Evolutionary conservation across 176 grass and related monocot species (phyloP), one percentile per base, ranked within the genome.

Genomic region (Avena insularis): DNA sequence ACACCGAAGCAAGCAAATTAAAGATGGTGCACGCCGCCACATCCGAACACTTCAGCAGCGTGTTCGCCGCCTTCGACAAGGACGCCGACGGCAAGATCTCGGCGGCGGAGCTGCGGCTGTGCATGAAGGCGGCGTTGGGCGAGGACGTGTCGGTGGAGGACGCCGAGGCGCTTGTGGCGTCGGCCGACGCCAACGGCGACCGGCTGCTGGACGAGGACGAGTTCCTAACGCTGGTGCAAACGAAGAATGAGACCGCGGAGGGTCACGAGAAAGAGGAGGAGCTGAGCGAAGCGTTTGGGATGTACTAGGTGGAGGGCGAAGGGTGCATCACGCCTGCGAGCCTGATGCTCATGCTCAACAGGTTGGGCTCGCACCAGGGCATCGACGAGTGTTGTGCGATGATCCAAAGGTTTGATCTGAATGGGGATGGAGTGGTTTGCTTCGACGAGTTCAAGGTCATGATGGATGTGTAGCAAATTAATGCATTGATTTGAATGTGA

Each of bases 381-480:
- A 48, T 84, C 14, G 58, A 84, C 20, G 84, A 90, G 2, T 90
- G 89, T 73, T 63, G 72, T 17, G 72, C 79, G 71, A 90, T 90
- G 84, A 92, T 92, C 21, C 82, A 72, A 65, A 71, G 90, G 78
- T 89, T 89, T 57, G 90, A 92, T 21, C 83, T 92, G 6, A 56
- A 92, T 25, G 86, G 86, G 4, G 90, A 92, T 11, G 90, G 90
- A 2, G 86, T 89, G 6, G 83, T 92, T 33, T 89, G 55, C 71
- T 92, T 89, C 47, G 72, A 92, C 8, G 86, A 92, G 90, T 92
- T 92, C 86, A 78, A 82, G 72, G 57, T 86, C 78, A 92, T 89
- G 90, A 86, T 92, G 90, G 49, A 50, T 12, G 46, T 10, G 12
- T 50, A 50, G 10, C 49, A 50, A 2, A 50, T n/a, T n/a, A n/a